A percentile compares a stretch with the other conserved stretches of the same genome.
phyloP scores from a whole-genome alignment of 495 filamentous ascomycete species.

The Copromyces sp. region DNA sequence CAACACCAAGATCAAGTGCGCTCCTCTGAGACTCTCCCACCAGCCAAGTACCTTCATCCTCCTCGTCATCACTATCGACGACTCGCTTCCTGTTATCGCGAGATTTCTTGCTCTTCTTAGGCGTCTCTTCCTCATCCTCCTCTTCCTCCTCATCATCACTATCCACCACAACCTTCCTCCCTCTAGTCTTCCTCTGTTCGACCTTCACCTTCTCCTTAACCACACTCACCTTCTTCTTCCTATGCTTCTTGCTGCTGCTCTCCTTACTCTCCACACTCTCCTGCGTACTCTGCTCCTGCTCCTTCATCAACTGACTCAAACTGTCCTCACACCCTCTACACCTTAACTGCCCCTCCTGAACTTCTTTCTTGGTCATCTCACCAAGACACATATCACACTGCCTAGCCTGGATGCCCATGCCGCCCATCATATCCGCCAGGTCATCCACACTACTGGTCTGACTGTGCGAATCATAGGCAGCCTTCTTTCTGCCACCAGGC shows the following conservation, averaged over 20 bases:
- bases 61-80: conserved; percentile 58
- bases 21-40: conserved; percentile 53
- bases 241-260: conserved; percentile 19
- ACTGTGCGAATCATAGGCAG: conserved; percentile 36
- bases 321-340: conserved; percentile 21
- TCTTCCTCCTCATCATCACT: conserved; percentile 22
- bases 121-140: conserved; percentile 39
- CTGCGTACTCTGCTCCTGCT: conserved; percentile 7
- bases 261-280: neutral
- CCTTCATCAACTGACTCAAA: conserved; percentile 25
- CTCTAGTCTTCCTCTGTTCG: conserved; percentile 19
- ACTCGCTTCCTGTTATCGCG: conserved; percentile 39
- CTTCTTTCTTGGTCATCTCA: conserved; percentile 51
- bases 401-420: conserved; percentile 67
- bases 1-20: conserved; percentile 53
- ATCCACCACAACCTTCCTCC: neutral
- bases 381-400: conserved; percentile 84
- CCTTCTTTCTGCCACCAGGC: conserved; percentile 16
- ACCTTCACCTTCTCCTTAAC: conserved; percentile 27
- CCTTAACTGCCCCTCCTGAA: conserved; percentile 44
- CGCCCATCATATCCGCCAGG: conserved; percentile 75
- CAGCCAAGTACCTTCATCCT: conserved; percentile 56
- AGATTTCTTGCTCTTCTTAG: conserved; percentile 27
- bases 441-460: conserved; percentile 47
- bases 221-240: conserved; percentile 21